phyloP scores from a whole-genome alignment of 148 eudicot genomes.

The Vaccinium macrocarpon region DNA sequence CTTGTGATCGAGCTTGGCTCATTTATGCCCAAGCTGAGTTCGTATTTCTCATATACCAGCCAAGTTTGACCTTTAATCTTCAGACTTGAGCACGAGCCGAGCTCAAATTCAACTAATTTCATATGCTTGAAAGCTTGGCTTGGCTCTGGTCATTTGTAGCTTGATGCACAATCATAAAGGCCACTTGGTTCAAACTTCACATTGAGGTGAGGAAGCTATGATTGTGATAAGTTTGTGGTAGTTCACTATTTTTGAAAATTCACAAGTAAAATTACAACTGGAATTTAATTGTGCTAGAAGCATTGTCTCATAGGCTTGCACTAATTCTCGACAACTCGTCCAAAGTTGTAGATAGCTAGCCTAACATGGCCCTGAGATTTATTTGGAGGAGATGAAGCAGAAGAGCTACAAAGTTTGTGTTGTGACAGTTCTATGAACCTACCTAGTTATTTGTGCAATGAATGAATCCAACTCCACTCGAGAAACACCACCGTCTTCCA shows the following conservation, averaged over 20 bases:
- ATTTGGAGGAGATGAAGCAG: not conserved
- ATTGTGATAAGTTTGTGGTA: no score
- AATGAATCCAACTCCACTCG: slow-evolving; percentile 20
- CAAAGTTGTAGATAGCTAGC: not conserved
- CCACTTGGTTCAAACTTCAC: no score
- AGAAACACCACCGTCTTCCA: slow-evolving; percentile 20
- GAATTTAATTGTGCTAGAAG: not conserved
- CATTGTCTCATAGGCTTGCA: not conserved
- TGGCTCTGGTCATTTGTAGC: no score
- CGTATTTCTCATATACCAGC: no score
- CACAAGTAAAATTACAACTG: not conserved
- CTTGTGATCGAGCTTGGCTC: not conserved
- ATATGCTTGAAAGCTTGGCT: no score
- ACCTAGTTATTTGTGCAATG: slow-evolving; percentile 21
- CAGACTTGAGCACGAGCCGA: no score
- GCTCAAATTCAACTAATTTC: no score
- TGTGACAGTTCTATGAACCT: not conserved
- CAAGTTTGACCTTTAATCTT: no score
- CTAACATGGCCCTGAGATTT: not conserved
- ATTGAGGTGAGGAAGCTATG: no score
- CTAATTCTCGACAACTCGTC: not conserved
- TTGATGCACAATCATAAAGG: no score
- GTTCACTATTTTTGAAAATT: no score
- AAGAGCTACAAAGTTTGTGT: not conserved
- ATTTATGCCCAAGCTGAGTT: not conserved